Conservation (phyloP, 345 rosid species). For the Corymbia maculata region DNA sequence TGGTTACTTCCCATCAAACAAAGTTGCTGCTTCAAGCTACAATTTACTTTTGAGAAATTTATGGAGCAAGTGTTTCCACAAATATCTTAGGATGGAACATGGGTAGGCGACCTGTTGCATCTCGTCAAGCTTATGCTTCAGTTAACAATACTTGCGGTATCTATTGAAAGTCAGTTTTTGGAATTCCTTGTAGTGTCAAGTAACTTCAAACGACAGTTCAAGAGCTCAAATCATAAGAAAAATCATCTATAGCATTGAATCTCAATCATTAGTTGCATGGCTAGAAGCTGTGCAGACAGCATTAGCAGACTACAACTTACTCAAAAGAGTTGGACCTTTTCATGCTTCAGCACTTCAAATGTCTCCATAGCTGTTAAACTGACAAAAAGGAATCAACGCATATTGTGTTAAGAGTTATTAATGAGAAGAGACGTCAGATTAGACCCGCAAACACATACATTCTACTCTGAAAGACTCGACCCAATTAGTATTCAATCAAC, state of each 20-base stretch:
- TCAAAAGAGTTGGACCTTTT: not conserved
- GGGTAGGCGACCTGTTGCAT: not conserved
- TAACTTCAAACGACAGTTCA: not conserved
- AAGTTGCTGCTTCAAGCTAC: not conserved
- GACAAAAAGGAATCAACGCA: not conserved
- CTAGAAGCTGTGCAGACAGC: not conserved
- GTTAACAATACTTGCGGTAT: not conserved
- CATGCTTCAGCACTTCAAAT: not conserved
- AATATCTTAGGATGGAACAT: not conserved
- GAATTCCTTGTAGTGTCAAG: not conserved
- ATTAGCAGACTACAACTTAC: not conserved
- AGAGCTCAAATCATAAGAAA: not conserved
- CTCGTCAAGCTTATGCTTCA: not conserved
- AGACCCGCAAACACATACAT: not conserved
- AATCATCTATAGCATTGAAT: not conserved
- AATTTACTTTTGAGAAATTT: not conserved
- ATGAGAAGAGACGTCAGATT: not conserved
- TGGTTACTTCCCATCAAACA: not conserved
- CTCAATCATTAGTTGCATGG: not conserved
- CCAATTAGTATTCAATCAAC: not conserved
- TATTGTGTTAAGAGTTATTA: not conserved
- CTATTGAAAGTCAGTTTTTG: not conserved
- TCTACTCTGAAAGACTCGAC: not conserved
- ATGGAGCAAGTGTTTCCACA: not conserved
- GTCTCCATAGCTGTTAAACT: not conserved